Base-by-base conservation (phyloP, 768 basidiomycete species). In the Pulveroboletus sp. region DNA sequence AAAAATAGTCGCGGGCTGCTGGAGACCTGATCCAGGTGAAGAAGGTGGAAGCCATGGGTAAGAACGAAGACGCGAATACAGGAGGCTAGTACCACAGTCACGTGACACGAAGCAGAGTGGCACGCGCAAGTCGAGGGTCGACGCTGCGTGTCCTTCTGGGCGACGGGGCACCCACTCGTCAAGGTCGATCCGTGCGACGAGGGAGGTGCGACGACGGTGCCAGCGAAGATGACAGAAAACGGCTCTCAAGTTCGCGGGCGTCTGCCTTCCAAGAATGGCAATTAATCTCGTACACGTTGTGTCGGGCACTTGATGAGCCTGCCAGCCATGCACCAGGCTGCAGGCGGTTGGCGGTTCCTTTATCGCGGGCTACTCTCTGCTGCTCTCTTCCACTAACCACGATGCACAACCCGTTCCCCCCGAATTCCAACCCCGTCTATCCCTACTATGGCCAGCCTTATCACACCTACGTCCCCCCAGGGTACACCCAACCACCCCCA, bases 1-100 rank as follows among this genome's bases (percentile, higher is more conserved):
- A 89, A 74, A 97, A 95, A 71, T 97, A 97, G 59, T 93, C 82
- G 60, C 90, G 77, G 17, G 90, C 89, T 40, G 91, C 91, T 45
- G 94, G 94, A 41, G 90, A 93, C 64, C 87, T 85, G 63, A 90
- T 63, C 94, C 94, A 98, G 62, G 81, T 78, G 66, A 87, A 76
- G 74, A 96, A 93, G 32, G 83, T 83, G 33, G 89, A 88, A 50
- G 90, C 78, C 90, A 93, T 92, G 63, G 46, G 38, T 15, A 57
- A 57, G 44, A 28, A 35, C 12, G 15, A 18, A 44, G 40, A 5
- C 9, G 38, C 39, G 14, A 27, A 28, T 14, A 5, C 7, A 27
- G 33, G 49, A 47, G 14, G 27, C 21, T 6, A 26, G 9, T 24
- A 26, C n/a, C 18, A 46, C 28, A 10, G 12, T 61, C 52, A 54